A percentile compares a stretch with the other conserved stretches of the same genome.
Evolutionary conservation across 2,329 filamentous ascomycete genomes (phyloP).

Genomic region (Neocucurbitaria cava): DNA sequence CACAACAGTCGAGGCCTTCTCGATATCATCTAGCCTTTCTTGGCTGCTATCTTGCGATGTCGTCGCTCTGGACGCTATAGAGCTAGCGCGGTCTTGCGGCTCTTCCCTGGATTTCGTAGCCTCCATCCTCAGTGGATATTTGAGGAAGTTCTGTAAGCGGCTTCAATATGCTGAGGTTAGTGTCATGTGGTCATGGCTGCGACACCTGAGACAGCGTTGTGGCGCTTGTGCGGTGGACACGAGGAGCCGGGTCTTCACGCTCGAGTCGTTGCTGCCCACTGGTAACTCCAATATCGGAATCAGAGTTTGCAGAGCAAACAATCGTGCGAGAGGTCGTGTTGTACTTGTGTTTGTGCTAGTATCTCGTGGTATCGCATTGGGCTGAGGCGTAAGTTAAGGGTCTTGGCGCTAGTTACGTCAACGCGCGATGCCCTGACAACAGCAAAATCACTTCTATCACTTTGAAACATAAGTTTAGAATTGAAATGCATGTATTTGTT

Average conservation of each 20-base stretch:
- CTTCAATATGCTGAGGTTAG: too few species aligned
- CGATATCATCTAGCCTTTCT: conserved; percentile 35
- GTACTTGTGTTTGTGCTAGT: not conserved
- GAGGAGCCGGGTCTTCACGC: not conserved
- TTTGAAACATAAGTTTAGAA: not conserved
- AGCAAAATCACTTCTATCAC: too few species aligned
- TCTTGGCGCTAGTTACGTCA: conserved; percentile 1
- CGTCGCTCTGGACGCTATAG: conserved; percentile 27
- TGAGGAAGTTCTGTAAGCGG: not conserved
- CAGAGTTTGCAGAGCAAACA: not conserved
- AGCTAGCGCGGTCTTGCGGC: conserved; percentile 32
- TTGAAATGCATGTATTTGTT: not conserved
- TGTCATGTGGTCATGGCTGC: not conserved
- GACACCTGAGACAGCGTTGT: not conserved
- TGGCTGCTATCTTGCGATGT: conserved; percentile 36
- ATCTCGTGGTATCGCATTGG: not conserved
- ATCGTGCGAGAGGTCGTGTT: not conserved
- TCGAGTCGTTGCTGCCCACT: not conserved
- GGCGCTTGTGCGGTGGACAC: not conserved
- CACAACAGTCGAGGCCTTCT: conserved; percentile 34
- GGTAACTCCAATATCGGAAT: not conserved
- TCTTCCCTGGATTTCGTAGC: conserved; percentile 26
- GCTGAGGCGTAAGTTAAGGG: not conserved
- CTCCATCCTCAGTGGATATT: conserved; percentile 22
- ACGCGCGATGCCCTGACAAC: not conserved